Evolutionary conservation across 352 stramenopile genomes (phyloP).

Genomic region (Globisporangium spiculum): DNA sequence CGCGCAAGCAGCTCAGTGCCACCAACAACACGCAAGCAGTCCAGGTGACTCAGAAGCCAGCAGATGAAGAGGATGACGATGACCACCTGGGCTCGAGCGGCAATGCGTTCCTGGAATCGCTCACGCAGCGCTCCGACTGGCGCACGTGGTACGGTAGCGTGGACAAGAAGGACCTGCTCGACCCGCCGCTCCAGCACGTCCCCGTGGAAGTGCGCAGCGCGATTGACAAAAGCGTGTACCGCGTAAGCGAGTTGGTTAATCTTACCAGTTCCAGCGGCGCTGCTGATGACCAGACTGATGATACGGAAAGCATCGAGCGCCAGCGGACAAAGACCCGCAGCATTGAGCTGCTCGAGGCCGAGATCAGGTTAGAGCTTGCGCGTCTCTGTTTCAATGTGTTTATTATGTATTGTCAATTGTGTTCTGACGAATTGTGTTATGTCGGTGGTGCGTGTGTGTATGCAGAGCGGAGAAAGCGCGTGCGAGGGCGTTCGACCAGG

Average conservation of each 20-base stretch:
- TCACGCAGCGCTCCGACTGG: constrained; percentile 45
- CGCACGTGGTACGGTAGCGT: constrained; percentile 57
- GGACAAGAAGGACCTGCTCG: constrained; percentile 39
- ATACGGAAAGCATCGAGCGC: constrained; percentile 6
- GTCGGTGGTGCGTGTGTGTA: constrained; percentile 5
- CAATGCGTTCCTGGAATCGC: constrained; percentile 49
- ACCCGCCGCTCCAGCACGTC: constrained; percentile 40
- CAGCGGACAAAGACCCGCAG: neutral
- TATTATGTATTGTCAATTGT: neutral
- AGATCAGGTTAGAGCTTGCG: constrained; percentile 38
- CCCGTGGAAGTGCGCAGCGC: constrained; percentile 25
- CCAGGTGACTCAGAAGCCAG: neutral
- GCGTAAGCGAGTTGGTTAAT: neutral
- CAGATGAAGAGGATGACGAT: neutral
- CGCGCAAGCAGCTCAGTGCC: constrained; percentile 6
- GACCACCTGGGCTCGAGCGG: neutral
- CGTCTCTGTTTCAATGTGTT: neutral
- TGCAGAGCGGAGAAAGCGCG: constrained; percentile 35
- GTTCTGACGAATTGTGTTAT: neutral
- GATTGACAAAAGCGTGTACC: constrained; percentile 1
- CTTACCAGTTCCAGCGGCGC: neutral
- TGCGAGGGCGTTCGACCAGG: constrained; percentile 41
- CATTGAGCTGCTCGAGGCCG: constrained; percentile 37
- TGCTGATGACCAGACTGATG: neutral
- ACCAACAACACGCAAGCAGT: neutral